A percentile compares a stretch with the other conserved stretches of the same genome.
Conservation (phyloP, 257 asterid genomes). For the Jaltomata sinuosa region DNA sequence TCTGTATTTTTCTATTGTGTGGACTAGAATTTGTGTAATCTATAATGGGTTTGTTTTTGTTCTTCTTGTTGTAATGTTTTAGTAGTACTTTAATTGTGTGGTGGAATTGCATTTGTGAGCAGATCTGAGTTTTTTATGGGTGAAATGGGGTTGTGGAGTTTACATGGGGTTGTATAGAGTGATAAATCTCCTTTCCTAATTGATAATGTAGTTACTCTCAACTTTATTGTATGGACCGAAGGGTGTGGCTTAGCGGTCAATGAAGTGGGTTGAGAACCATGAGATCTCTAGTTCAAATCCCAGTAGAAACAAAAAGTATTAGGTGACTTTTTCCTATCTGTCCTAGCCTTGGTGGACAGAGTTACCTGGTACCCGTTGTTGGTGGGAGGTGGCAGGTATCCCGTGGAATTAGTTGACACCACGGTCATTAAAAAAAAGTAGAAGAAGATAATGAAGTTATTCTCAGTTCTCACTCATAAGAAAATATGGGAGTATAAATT, state of each 20-base stretch:
- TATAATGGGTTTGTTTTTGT: not conserved
- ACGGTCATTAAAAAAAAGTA: not conserved
- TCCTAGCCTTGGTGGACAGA: not conserved
- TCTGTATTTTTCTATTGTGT: not conserved
- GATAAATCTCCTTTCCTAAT: not conserved
- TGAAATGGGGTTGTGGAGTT: not conserved
- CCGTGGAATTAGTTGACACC: not conserved
- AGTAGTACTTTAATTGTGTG: not conserved
- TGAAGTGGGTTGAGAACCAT: not conserved
- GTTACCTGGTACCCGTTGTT: not conserved
- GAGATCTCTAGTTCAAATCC: not conserved
- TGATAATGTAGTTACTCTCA: not conserved
- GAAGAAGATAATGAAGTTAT: not conserved
- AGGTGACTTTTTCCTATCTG: fast-evolving
- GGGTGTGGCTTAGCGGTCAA: not conserved
- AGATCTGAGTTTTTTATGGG: not conserved
- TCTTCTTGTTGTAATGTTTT: not conserved
- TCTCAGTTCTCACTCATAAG: too few species aligned
- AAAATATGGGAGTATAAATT: not conserved
- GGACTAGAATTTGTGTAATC: not conserved
- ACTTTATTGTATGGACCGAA: not conserved
- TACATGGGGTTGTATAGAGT: not conserved
- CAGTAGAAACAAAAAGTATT: not conserved
- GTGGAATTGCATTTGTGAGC: not conserved
- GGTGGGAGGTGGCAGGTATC: not conserved